A percentile compares a stretch with the other conserved stretches of the same genome.
phyloP scores from a whole-genome alignment of 2,329 filamentous ascomycete genomes.

The Graphilbum fragrans region DNA sequence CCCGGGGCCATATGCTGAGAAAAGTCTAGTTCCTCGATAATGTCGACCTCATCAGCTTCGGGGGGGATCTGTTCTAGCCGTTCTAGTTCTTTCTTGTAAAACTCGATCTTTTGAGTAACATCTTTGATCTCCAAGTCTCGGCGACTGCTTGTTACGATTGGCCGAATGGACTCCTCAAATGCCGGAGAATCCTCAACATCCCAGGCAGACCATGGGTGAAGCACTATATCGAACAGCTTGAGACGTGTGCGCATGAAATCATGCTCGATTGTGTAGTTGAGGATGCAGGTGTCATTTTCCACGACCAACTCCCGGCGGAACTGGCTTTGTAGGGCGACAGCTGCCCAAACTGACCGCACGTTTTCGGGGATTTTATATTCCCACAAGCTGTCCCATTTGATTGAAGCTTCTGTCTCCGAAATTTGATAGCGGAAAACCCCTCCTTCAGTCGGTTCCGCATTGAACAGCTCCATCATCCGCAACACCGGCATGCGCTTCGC shows the following conservation, averaged over 20 bases:
- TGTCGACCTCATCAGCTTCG: background rate
- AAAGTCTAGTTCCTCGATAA: background rate
- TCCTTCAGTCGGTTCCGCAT: constrained; percentile 12
- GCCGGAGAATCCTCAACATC: background rate
- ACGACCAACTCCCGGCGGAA: background rate
- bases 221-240: background rate
- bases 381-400: constrained; percentile 11
- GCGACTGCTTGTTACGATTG: background rate
- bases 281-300: background rate
- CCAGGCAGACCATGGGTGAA: background rate
- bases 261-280: background rate
- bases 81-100: background rate
- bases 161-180: background rate
- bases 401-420: constrained; percentile 4
- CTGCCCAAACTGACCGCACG: constrained; percentile 7
- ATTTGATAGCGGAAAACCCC: constrained; percentile 15
- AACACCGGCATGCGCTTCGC: constrained; percentile 16
- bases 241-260: constrained; percentile 1
- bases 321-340: background rate
- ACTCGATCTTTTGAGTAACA: background rate
- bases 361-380: constrained; percentile 3
- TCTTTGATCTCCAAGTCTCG: background rate
- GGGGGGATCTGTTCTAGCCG: background rate
- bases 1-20: background rate
- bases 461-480: constrained; percentile 15